Evolutionary conservation across 768 basidiomycete genomes (phyloP).

Genomic region (Suillus variegatus): DNA sequence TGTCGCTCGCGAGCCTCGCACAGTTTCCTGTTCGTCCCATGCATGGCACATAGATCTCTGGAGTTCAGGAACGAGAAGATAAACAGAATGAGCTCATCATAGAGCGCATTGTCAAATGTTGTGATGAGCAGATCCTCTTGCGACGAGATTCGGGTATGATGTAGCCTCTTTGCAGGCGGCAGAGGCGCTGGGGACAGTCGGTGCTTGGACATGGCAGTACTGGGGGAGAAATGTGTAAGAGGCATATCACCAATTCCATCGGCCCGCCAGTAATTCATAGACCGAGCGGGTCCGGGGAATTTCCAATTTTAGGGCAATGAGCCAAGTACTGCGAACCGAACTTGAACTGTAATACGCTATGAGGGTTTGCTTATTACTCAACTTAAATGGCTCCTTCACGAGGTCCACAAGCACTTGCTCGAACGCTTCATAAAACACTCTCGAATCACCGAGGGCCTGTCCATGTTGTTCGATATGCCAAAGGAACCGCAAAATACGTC

Average conservation of each 20-base stretch:
- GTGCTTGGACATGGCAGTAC: constrained; percentile 50
- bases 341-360: no score
- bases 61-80: constrained; percentile 73
- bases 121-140: constrained; percentile 20
- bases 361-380: neutral
- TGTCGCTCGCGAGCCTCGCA: constrained; percentile 65
- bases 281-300: neutral
- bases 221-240: neutral
- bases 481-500: constrained; percentile 84
- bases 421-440: constrained; percentile 65
- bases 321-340: no score
- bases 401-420: constrained; percentile 53
- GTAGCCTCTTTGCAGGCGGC: constrained; percentile 61
- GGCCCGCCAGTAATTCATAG: constrained; percentile 7
- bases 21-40: constrained; percentile 65
- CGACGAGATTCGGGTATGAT: constrained; percentile 22
- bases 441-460: constrained; percentile 78
- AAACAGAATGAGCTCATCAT: constrained; percentile 73
- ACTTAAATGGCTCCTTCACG: constrained; percentile 52
- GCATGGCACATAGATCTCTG: constrained; percentile 65
- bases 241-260: constrained; percentile 4
- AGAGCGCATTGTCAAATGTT: constrained; percentile 59
- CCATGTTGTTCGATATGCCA: constrained; percentile 89
- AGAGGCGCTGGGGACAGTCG: constrained; percentile 46
- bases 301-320: neutral